Evolutionary conservation across 371 early-diverging fungal species (phyloP).

Genomic region (Mortierella sp.): DNA sequence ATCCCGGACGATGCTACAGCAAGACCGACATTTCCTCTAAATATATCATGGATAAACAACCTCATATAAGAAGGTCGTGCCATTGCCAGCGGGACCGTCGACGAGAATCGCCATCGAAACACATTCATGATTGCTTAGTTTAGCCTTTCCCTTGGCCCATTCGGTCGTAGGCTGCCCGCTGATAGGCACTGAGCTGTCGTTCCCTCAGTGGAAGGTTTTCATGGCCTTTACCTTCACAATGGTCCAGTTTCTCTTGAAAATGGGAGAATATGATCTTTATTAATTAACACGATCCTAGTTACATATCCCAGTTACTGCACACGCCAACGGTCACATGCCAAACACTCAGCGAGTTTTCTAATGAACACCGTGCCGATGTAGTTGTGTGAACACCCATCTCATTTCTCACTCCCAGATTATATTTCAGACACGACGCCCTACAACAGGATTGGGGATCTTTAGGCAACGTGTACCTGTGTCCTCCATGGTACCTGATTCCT

Average conservation of each 20-base stretch:
- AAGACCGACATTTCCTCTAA: not conserved
- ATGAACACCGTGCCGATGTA: too few species aligned
- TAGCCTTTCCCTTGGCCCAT: not conserved
- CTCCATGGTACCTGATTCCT: conserved; percentile 25
- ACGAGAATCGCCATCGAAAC: conserved; percentile 12
- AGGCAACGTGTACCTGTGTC: conserved; percentile 23
- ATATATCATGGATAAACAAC: conserved; percentile 9
- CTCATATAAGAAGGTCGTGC: conserved; percentile 10
- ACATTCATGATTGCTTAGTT: not conserved
- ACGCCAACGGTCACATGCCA: too few species aligned
- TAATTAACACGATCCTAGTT: too few species aligned
- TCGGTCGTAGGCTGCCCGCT: not conserved
- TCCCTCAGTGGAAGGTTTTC: too few species aligned
- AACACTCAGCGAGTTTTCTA: too few species aligned
- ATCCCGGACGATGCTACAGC: conserved; percentile 45
- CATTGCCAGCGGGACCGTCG: conserved; percentile 31
- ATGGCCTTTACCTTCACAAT: too few species aligned
- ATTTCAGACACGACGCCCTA: conserved; percentile 1
- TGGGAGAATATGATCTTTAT: too few species aligned
- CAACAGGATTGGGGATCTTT: conserved; percentile 1
- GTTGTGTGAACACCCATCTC: too few species aligned
- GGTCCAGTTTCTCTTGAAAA: too few species aligned
- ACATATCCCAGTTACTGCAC: too few species aligned
- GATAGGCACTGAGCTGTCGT: not conserved
- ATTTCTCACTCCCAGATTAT: too few species aligned